Evolutionary conservation across 768 basidiomycete genomes (phyloP), one percentile per base, ranked within the genome.

Genomic region (Kwoniella pini): DNA sequence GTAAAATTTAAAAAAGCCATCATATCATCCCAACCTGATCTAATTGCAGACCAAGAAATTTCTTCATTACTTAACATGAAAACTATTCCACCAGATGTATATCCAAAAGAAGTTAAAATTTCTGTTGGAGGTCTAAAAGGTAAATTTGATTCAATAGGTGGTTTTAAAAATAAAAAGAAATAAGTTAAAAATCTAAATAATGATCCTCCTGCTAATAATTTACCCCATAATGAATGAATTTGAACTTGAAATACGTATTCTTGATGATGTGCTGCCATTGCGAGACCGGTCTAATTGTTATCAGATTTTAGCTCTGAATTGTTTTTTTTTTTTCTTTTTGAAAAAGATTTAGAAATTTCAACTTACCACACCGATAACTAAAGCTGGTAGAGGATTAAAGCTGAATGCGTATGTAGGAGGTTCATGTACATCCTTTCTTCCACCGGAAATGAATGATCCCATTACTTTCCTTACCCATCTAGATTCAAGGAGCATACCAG

Each of bases 51-150:
- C 63, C 90, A 84, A 2, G 90, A 89, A 21, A 97, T 76, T 70
- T 95, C 91, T 79, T 97, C 93, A 7, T 88, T 88, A 33, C 89
- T 91, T 60, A 92, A 84, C 77, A 94, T 90, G 80, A 97, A 97
- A 50, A 87, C 83, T 58, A 97, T 76, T 10, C 95, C 95, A 45
- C 94, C 94, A 55, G 87, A 88, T 6, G 92, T 85, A 50, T 94
- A 82, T 80, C 88, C 89, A 79, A 97, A 90, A 60, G 89, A 85
- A 15, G 88, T 90, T 39, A 98, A 79, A 4, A 88, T 88, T 80
- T 98, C 95, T 0, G 94, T 94, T 0, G 94, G 95, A 4, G 95
- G 95, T 9, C 93, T 86, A 13, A 89, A 90, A 1, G 95, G 95
- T 13, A 91, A 83, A n/a, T 87, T 82, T 1, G 90, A 91, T 21